Percentiles rank a stretch among this genome's conserved stretches.
Evolutionary conservation across 2,329 filamentous ascomycete genomes (phyloP).

Genomic region (Claviceps monticola): DNA sequence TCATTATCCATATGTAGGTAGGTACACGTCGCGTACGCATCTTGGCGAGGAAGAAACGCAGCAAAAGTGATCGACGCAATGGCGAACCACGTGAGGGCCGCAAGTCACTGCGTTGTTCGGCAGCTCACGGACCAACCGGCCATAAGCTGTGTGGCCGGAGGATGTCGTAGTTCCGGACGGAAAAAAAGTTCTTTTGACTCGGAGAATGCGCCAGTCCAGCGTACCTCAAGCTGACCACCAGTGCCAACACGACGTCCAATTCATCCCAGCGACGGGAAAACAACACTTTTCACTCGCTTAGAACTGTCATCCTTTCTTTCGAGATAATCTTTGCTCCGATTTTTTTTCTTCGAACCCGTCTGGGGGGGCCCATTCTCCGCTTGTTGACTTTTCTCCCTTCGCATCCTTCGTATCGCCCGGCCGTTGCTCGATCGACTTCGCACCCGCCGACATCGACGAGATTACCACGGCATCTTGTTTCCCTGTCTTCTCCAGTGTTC

Average conservation of each 20-base stretch:
- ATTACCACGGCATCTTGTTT: conserved; percentile 3
- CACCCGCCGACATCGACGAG: background rate
- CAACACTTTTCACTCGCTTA: background rate
- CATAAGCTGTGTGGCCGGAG: conserved; percentile 1
- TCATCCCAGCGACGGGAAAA: background rate
- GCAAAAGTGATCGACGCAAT: no score
- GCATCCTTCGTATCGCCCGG: background rate
- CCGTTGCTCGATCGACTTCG: background rate
- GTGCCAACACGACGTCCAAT: background rate
- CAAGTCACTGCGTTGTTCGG: no score
- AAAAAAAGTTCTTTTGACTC: background rate
- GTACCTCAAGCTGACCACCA: background rate
- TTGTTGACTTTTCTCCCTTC: background rate
- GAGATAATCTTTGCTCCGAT: background rate
- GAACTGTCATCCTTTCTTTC: background rate
- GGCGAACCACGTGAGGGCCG: no score
- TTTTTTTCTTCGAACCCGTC: background rate
- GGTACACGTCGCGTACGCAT: no score
- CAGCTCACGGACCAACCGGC: background rate
- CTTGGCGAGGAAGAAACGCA: no score
- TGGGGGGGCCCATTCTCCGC: background rate
- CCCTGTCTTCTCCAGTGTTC: background rate
- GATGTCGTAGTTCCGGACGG: conserved; percentile 1
- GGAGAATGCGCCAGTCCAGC: background rate
- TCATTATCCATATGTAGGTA: no score